phyloP scores from a whole-genome alignment of 352 stramenopile genomes.

The Phytophthora kernoviae region DNA sequence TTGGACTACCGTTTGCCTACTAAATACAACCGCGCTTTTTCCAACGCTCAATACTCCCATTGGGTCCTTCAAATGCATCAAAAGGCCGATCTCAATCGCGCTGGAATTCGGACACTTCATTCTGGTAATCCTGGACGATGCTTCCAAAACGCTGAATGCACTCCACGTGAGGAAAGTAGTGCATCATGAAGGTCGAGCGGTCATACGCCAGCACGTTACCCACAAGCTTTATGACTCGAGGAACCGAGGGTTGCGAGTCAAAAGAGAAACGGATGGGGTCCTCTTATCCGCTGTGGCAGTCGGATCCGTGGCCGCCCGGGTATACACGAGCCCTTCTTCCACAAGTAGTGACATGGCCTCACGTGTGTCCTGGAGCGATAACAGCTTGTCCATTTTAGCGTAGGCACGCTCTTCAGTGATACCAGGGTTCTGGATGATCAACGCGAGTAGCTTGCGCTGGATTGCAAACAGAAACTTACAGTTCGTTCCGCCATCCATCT shows the following conservation, averaged over 20 bases:
- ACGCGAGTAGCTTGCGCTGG: conserved; percentile 71
- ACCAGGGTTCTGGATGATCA: conserved; percentile 59
- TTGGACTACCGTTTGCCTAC: conserved; percentile 2
- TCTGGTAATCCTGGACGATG: conserved; percentile 42
- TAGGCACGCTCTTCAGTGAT: conserved; percentile 64
- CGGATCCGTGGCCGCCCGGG: conserved; percentile 50
- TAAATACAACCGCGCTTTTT: not conserved
- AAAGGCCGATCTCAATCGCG: not conserved
- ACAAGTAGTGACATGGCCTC: conserved; percentile 73
- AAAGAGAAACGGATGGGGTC: conserved; percentile 32
- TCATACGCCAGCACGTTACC: conserved; percentile 56
- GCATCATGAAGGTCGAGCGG: conserved; percentile 47
- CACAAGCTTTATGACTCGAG: conserved; percentile 46
- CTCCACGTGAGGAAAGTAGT: conserved; percentile 82
- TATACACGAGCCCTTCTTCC: conserved; percentile 75
- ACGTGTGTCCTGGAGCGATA: conserved; percentile 76
- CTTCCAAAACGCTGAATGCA: conserved; percentile 82
- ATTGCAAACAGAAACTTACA: conserved; percentile 78
- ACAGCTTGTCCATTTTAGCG: conserved; percentile 57
- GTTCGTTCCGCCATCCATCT: conserved; percentile 81
- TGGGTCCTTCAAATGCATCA: not conserved
- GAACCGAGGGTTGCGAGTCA: conserved; percentile 12
- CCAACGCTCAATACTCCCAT: not conserved
- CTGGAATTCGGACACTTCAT: conserved; percentile 13
- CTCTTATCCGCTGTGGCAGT: conserved; percentile 4